Percentiles rank a stretch among this genome's conserved stretches.
Evolutionary conservation across 257 asterid species (phyloP).

Genomic region (Solanum ahanhuiri): DNA sequence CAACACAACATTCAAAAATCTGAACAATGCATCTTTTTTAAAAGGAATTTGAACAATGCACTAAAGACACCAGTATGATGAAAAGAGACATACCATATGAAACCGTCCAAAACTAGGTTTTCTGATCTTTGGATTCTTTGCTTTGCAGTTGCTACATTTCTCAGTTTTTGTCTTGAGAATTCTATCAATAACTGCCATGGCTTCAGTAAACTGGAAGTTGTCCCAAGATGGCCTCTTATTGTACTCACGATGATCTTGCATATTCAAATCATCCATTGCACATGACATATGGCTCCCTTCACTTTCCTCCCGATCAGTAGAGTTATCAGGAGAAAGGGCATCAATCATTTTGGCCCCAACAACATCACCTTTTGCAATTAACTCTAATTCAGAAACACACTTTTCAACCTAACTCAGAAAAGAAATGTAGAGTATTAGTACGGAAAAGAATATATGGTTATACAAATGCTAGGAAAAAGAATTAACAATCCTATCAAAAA

Average conservation of each 20-base stretch:
- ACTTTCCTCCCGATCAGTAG: constrained; percentile 34
- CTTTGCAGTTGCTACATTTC: constrained; percentile 42
- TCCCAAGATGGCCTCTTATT: constrained; percentile 39
- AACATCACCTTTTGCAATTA: constrained; percentile 55
- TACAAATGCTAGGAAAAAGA: neutral
- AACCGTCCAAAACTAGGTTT: constrained; percentile 94
- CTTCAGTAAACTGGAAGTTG: constrained; percentile 68
- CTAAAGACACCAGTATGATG: neutral
- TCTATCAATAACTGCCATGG: constrained; percentile 44
- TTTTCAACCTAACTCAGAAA: constrained; percentile 40
- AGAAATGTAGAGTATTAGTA: neutral
- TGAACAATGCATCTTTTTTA: neutral
- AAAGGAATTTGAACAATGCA: no score
- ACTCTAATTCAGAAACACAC: constrained; percentile 45
- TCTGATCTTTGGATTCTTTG: constrained; percentile 44
- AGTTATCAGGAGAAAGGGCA: constrained; percentile 6
- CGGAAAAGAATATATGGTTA: neutral
- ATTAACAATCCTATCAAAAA: neutral
- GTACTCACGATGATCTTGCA: constrained; percentile 20
- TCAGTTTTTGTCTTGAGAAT: constrained; percentile 35
- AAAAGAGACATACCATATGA: constrained; percentile 41
- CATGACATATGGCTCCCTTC: constrained; percentile 54
- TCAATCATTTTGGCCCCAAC: constrained; percentile 51
- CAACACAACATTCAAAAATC: neutral
- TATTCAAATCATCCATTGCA: constrained; percentile 19